Conservation (phyloP, 2,329 filamentous ascomycete genomes). For the Pezicula carpinea region DNA sequence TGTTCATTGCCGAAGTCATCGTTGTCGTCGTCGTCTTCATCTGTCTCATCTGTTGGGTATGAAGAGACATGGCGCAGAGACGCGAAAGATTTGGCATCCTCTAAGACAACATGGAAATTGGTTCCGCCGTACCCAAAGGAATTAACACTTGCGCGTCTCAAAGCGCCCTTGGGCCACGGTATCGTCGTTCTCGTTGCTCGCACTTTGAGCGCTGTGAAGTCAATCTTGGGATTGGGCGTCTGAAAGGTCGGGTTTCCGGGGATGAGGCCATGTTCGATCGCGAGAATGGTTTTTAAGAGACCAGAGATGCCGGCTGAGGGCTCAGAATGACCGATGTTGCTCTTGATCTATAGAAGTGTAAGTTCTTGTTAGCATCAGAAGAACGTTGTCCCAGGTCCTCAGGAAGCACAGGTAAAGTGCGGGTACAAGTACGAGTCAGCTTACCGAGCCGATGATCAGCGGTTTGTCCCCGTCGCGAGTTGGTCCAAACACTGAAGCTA, state of each 20-base stretch:
- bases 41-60: no score
- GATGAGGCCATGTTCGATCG: conserved; percentile 20
- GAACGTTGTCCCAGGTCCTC: no score
- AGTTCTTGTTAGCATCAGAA: neutral
- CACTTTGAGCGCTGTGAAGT: conserved; percentile 3
- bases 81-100: conserved; percentile 24
- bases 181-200: conserved; percentile 8
- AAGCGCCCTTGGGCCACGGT: conserved; percentile 19
- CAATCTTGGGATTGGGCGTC: conserved; percentile 26
- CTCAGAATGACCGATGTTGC: conserved; percentile 40
- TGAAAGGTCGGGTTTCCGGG: conserved; percentile 18
- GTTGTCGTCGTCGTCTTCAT: conserved; percentile 1
- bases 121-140: conserved; percentile 37
- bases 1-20: conserved; percentile 6
- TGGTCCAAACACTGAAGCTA: neutral
- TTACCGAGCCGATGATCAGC: conserved; percentile 12
- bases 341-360: conserved; percentile 20
- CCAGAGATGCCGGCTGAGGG: conserved; percentile 37
- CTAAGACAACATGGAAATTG: conserved; percentile 38
- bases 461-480: neutral
- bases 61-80: no score
- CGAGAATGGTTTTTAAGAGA: conserved; percentile 38
- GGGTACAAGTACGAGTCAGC: neutral
- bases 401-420: no score
- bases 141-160: conserved; percentile 22